Conservation (phyloP, 805 yeast species). For the Candida oleophila region DNA sequence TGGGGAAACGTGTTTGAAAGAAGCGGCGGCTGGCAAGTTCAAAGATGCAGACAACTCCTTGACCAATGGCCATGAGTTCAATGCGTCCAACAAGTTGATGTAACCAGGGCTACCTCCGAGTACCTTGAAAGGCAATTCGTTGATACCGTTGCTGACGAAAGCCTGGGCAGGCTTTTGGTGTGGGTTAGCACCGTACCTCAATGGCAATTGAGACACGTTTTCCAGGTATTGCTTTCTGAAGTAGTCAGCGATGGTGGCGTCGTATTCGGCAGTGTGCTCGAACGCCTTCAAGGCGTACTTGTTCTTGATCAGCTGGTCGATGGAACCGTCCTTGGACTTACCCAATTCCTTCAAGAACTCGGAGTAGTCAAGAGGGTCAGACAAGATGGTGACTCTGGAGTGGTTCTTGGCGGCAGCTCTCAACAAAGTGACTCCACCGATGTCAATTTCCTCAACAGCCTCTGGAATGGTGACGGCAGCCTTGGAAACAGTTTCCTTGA, state of each 20-base stretch:
- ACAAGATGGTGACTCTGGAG: constrained; percentile 89
- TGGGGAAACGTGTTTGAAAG: constrained; percentile 98
- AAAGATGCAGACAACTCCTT: constrained; percentile 93
- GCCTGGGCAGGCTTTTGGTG: constrained; percentile 99
- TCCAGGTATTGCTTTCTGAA: constrained; percentile 97
- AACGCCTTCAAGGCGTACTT: constrained; percentile 92
- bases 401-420: constrained; percentile 99
- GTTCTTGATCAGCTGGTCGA: constrained; percentile 73
- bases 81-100: constrained; percentile 92
- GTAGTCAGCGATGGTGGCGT: constrained; percentile 91
- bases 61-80: constrained; percentile 98
- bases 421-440: constrained; percentile 93
- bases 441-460: constrained; percentile 98
- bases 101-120: constrained; percentile 96
- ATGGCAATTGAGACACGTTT: constrained; percentile 82
- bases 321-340: constrained; percentile 49
- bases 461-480: constrained; percentile 93
- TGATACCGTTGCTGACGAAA: constrained; percentile 67
- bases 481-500: constrained; percentile 94
- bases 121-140: constrained; percentile 87
- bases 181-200: constrained; percentile 98
- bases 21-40: constrained; percentile 97
- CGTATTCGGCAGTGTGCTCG: constrained; percentile 98
- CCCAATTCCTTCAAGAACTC: constrained; percentile 79
- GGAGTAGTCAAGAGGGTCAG: constrained; percentile 94